phyloP scores from a whole-genome alignment of 352 stramenopile genomes.

The Phytophthora sp. region DNA sequence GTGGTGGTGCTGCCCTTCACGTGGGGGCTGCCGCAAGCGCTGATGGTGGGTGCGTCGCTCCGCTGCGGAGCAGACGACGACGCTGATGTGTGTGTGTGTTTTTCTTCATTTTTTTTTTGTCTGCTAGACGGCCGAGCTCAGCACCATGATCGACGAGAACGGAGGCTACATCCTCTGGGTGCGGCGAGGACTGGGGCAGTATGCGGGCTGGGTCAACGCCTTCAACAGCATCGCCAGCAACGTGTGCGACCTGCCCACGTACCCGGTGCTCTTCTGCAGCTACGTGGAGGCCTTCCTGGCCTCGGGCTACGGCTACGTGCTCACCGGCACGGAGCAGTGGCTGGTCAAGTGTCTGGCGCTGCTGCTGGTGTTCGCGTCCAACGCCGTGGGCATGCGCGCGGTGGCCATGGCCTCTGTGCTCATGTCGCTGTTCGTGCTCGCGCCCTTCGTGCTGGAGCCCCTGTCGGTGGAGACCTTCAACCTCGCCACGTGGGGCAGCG shows the following conservation, averaged over 20 bases:
- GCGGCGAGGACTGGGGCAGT: conserved; percentile 77
- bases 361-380: conserved; percentile 72
- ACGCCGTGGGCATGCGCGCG: conserved; percentile 78
- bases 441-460: conserved; percentile 80
- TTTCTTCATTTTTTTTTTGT: not conserved
- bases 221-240: conserved; percentile 89
- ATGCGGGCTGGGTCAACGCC: conserved; percentile 84
- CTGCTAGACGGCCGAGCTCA: conserved; percentile 74
- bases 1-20: conserved; percentile 80
- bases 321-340: conserved; percentile 67
- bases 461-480: conserved; percentile 79
- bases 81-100: not conserved
- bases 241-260: conserved; percentile 84
- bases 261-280: conserved; percentile 86
- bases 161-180: conserved; percentile 89
- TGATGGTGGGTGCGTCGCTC: conserved; percentile 64
- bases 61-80: not conserved
- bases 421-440: conserved; percentile 86
- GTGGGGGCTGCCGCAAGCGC: conserved; percentile 81
- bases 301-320: conserved; percentile 57
- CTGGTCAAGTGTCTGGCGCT: conserved; percentile 74
- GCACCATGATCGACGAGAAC: conserved; percentile 87
- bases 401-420: conserved; percentile 76
- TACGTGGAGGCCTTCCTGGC: conserved; percentile 82
- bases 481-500: conserved; percentile 69